These are phyloP conservation scores for Acorus gramineus DNA, from an alignment of 106 monocot genomes.

Conservation along the genomic window DNA sequence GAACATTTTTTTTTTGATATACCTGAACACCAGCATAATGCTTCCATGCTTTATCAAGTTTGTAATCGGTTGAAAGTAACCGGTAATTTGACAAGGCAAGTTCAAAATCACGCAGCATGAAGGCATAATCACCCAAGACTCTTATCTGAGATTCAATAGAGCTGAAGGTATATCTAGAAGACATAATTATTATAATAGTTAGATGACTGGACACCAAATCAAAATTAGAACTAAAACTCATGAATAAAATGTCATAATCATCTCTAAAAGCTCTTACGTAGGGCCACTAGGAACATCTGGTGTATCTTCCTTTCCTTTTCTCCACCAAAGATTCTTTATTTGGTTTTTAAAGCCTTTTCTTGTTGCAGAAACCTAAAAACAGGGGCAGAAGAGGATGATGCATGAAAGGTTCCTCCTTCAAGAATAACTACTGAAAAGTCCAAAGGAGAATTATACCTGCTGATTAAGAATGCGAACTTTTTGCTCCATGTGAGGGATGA, in stretches of 20 bases:
- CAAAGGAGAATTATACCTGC: slow-evolving; percentile 39
- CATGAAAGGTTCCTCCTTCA: background rate
- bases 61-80: slow-evolving; percentile 85
- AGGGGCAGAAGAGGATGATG: no score
- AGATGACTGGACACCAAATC: no score
- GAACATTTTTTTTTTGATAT: background rate
- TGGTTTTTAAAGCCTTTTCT: slow-evolving; percentile 95
- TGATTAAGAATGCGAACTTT: slow-evolving; percentile 89
- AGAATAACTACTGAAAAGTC: background rate
- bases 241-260: slow-evolving; percentile 9
- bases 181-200: background rate
- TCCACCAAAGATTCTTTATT: slow-evolving; percentile 98
- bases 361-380: slow-evolving; percentile 68
- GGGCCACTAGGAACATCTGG: slow-evolving; percentile 63
- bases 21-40: slow-evolving; percentile 94
- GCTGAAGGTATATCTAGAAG: slow-evolving; percentile 74
- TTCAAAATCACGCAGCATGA: slow-evolving; percentile 95
- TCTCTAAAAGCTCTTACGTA: slow-evolving; percentile 29
- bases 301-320: slow-evolving; percentile 90
- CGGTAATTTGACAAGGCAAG: slow-evolving; percentile 96
- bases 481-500: slow-evolving; percentile 91
- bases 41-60: slow-evolving; percentile 96
- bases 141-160: slow-evolving; percentile 94
- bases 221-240: no score
- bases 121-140: slow-evolving; percentile 89